A percentile compares a stretch with the other conserved stretches of the same genome.
Evolutionary conservation across 2,329 filamentous ascomycete species (phyloP).

Genomic region (Ilyonectria robusta): DNA sequence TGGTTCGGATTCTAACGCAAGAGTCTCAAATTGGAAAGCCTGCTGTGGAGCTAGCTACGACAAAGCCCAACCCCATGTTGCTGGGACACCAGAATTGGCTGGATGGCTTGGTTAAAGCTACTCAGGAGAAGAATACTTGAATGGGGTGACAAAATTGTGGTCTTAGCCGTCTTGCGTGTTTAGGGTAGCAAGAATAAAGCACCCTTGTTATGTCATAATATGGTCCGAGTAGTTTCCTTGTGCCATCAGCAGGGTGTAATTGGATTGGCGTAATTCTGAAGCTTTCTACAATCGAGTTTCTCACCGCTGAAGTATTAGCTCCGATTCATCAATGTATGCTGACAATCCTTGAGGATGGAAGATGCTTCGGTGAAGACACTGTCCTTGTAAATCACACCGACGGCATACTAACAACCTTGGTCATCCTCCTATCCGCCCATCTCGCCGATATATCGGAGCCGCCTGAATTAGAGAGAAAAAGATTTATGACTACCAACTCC

Average conservation of each 20-base stretch:
- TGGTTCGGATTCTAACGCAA: slow-evolving; percentile 48
- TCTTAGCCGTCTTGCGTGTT: neutral
- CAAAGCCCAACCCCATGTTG: slow-evolving; percentile 47
- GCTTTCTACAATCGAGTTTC: neutral
- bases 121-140: slow-evolving; percentile 17
- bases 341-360: slow-evolving; percentile 1
- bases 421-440: slow-evolving; percentile 14
- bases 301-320: slow-evolving; percentile 8
- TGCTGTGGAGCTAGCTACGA: slow-evolving; percentile 35
- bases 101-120: slow-evolving; percentile 40
- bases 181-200: neutral
- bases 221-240: no score
- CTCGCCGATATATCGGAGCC: neutral
- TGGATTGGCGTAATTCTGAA: neutral
- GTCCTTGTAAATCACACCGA: no score
- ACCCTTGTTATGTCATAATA: no score
- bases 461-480: neutral
- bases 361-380: no score
- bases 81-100: slow-evolving; percentile 50
- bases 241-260: no score
- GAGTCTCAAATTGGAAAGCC: slow-evolving; percentile 49
- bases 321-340: neutral
- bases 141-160: neutral
- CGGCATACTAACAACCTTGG: no score
- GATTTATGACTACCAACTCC: slow-evolving; percentile 24